These are phyloP conservation scores for Jacaranda mimosifolia DNA, from an alignment of 257 asterid genomes.

Conservation along the genomic window DNA sequence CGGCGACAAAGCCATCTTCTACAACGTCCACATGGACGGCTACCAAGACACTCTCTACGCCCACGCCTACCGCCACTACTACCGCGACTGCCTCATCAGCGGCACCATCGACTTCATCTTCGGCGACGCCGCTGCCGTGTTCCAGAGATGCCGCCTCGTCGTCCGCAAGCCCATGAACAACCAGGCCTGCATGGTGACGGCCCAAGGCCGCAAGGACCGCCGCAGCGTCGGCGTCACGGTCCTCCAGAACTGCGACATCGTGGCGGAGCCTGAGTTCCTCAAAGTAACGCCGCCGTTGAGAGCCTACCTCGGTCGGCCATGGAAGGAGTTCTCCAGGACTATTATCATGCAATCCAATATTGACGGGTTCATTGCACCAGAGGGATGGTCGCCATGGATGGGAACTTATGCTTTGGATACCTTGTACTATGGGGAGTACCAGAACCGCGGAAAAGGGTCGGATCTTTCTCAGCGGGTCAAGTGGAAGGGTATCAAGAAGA, in stretches of 20 bases:
- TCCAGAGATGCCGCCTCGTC: constrained; percentile 66
- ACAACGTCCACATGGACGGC: constrained; percentile 73
- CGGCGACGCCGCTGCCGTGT: constrained; percentile 73
- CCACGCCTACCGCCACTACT: constrained; percentile 77
- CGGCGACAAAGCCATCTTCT: constrained; percentile 63
- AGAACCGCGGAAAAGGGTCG: constrained; percentile 74
- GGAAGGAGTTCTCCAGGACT: constrained; percentile 83
- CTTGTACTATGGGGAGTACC: constrained; percentile 71
- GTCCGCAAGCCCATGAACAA: constrained; percentile 70
- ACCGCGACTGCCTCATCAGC: constrained; percentile 65
- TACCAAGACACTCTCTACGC: constrained; percentile 82
- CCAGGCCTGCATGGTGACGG: constrained; percentile 89
- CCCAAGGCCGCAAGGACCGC: constrained; percentile 78
- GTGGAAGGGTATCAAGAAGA: constrained; percentile 75
- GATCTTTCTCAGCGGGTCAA: constrained; percentile 49
- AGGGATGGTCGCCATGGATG: constrained; percentile 83
- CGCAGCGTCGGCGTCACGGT: constrained; percentile 59
- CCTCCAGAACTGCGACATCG: constrained; percentile 58
- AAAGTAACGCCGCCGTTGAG: constrained; percentile 30
- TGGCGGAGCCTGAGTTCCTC: constrained; percentile 55
- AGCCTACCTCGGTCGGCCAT: constrained; percentile 79
- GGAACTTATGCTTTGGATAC: constrained; percentile 68
- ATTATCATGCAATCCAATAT: constrained; percentile 70
- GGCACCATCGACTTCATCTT: constrained; percentile 89
- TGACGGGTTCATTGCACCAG: constrained; percentile 60